Evolutionary conservation across 2,329 filamentous ascomycete genomes (phyloP).

Genomic region (Magnaporthiopsis rhizophila): DNA sequence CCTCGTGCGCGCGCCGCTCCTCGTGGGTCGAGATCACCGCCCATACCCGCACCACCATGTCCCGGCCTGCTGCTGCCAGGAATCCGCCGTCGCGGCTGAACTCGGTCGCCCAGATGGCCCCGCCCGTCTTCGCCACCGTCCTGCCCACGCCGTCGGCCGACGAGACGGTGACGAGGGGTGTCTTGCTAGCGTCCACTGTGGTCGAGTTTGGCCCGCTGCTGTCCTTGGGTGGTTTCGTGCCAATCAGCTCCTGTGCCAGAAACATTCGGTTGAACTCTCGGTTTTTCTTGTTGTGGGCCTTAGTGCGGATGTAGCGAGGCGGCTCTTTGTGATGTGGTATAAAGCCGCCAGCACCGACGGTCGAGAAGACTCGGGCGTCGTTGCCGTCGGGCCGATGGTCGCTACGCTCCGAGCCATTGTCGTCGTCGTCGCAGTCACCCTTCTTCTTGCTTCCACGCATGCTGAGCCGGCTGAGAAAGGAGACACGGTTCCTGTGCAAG

Average conservation of each 20-base stretch:
- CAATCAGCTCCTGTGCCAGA: constrained; percentile 79
- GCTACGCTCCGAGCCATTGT: constrained; percentile 63
- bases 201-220: constrained; percentile 5
- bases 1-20: constrained; percentile 66
- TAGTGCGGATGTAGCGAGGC: constrained; percentile 83
- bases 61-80: constrained; percentile 85
- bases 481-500: constrained; percentile 34
- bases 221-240: constrained; percentile 34
- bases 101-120: constrained; percentile 84
- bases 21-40: constrained; percentile 76
- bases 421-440: constrained; percentile 45
- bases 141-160: constrained; percentile 26
- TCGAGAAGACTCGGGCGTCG: constrained; percentile 75
- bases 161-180: constrained; percentile 19
- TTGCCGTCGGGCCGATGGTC: constrained; percentile 64
- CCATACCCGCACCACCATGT: constrained; percentile 80
- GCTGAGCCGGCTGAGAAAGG: constrained; percentile 75
- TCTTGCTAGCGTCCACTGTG: background rate
- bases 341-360: constrained; percentile 64
- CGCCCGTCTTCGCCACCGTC: constrained; percentile 34
- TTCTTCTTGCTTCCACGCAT: constrained; percentile 72
- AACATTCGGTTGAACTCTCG: constrained; percentile 83
- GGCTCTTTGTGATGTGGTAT: constrained; percentile 84
- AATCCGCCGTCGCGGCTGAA: constrained; percentile 91
- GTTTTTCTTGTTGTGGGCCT: constrained; percentile 69